phyloP scores from a whole-genome alignment of 192 early-diverging fungal genomes.

The Linnemannia hyalina region DNA sequence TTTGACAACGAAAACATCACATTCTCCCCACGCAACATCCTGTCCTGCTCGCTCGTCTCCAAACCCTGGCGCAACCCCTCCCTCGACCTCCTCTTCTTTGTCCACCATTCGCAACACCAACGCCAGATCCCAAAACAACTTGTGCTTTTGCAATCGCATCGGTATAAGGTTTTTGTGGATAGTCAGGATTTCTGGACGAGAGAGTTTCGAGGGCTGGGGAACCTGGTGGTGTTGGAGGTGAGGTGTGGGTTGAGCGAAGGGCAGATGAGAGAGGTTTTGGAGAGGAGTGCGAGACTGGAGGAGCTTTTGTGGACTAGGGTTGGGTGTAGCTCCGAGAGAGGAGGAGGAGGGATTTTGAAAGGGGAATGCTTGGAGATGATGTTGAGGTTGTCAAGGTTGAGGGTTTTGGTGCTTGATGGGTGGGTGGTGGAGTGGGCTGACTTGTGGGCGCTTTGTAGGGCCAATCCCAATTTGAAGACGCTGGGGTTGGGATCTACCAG shows the following conservation, averaged over 20 bases:
- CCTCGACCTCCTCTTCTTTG: not conserved
- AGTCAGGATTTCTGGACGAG: not conserved
- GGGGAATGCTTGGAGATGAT: not conserved
- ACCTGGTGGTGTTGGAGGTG: not conserved
- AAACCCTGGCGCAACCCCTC: not conserved
- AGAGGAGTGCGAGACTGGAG: not conserved
- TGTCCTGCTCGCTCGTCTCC: not conserved
- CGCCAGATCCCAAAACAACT: not conserved
- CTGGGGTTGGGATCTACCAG: not conserved
- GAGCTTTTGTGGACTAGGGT: not conserved
- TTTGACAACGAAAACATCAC: not conserved
- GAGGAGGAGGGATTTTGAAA: not conserved
- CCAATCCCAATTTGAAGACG: not conserved
- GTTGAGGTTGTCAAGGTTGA: not conserved
- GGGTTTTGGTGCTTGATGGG: not conserved
- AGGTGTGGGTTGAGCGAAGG: not conserved
- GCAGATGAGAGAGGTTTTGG: not conserved
- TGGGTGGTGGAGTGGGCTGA: slow-evolving; percentile 12
- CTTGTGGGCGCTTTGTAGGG: not conserved
- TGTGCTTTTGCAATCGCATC: not conserved
- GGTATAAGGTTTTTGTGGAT: not conserved
- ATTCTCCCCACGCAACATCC: not conserved
- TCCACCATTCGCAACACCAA: not conserved
- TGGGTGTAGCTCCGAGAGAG: not conserved
- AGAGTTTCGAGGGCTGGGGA: not conserved